Conservation (phyloP, 108 stramenopile species). For the Cylindrotheca closterium region DNA sequence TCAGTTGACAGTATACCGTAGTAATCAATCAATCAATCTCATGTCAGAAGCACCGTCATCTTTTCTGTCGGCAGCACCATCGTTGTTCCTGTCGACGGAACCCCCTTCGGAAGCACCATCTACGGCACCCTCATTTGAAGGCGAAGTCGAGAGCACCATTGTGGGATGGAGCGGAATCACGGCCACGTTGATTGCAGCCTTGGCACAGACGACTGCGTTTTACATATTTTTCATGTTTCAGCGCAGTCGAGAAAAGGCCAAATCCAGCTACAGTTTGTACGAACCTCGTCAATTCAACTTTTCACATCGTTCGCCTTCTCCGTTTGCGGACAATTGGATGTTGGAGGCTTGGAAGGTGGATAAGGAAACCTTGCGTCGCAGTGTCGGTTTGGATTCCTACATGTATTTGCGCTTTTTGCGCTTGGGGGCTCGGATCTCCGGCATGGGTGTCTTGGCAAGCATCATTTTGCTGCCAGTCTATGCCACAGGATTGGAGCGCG, state of each 20-base stretch:
- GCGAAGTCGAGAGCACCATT: neutral
- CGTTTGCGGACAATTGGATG: neutral
- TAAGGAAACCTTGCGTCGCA: conserved; percentile 45
- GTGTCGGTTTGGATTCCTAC: conserved; percentile 65
- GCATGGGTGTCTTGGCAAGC: conserved; percentile 42
- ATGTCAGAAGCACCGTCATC: too few species aligned
- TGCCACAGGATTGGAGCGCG: conserved; percentile 7
- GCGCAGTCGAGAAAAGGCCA: neutral
- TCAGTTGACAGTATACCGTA: too few species aligned
- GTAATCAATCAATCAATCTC: too few species aligned
- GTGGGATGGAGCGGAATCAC: neutral
- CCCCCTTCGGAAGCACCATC: too few species aligned
- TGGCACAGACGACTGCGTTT: neutral
- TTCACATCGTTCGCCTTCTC: neutral
- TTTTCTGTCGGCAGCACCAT: too few species aligned
- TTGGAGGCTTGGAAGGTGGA: neutral
- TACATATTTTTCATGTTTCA: conserved; percentile 6
- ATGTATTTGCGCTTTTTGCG: conserved; percentile 56
- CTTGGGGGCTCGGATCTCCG: conserved; percentile 57
- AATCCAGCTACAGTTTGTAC: neutral
- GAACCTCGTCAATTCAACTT: conserved; percentile 3
- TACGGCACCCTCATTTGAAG: too few species aligned
- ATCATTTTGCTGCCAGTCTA: conserved; percentile 15
- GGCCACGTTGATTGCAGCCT: neutral
- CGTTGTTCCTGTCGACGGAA: too few species aligned